Percentiles rank a stretch among this genome's conserved stretches.
These are phyloP conservation scores for Hymenoscyphus scutula DNA, from an alignment of 2,329 filamentous ascomycete species.

Conservation along the genomic window DNA sequence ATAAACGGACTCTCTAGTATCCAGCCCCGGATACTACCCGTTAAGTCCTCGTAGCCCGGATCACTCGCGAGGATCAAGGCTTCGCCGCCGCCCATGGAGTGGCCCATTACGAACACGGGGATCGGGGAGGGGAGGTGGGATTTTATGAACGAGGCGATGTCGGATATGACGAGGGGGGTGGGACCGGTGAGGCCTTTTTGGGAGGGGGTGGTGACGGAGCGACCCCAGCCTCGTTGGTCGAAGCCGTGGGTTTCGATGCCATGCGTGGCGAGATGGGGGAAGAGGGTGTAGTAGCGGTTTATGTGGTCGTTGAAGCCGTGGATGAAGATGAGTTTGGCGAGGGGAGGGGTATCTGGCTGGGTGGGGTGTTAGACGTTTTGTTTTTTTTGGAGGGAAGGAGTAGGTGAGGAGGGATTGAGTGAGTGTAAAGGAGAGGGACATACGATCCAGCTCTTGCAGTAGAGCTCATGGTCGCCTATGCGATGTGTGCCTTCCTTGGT, in stretches of 20 bases:
- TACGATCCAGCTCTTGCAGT: slow-evolving; percentile 35
- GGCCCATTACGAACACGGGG: slow-evolving; percentile 82
- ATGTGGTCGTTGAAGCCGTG: slow-evolving; percentile 90
- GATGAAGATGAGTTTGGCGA: slow-evolving; percentile 75
- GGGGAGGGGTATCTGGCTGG: slow-evolving; percentile 36
- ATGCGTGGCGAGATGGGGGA: slow-evolving; percentile 63
- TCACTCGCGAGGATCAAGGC: slow-evolving; percentile 60
- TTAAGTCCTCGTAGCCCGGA: slow-evolving; percentile 51
- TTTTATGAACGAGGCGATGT: slow-evolving; percentile 74
- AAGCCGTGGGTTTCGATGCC: slow-evolving; percentile 76
- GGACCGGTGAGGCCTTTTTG: slow-evolving; percentile 72
- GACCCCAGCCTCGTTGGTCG: slow-evolving; percentile 90
- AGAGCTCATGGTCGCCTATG: slow-evolving; percentile 33
- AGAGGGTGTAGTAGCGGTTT: slow-evolving; percentile 73
- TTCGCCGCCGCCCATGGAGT: slow-evolving; percentile 87
- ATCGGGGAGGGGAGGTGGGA: slow-evolving; percentile 50
- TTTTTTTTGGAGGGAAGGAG: no score
- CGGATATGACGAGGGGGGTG: slow-evolving; percentile 69
- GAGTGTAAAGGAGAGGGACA: no score
- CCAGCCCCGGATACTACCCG: slow-evolving; percentile 66
- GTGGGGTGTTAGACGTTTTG: background rate
- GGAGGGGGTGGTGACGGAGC: slow-evolving; percentile 58
- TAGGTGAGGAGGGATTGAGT: no score
- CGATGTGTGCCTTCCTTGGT: slow-evolving; percentile 35
- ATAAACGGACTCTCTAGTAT: slow-evolving; percentile 78